Base-by-base conservation (phyloP, 2,329 filamentous ascomycete genomes). In the Talaromyces sp. region DNA sequence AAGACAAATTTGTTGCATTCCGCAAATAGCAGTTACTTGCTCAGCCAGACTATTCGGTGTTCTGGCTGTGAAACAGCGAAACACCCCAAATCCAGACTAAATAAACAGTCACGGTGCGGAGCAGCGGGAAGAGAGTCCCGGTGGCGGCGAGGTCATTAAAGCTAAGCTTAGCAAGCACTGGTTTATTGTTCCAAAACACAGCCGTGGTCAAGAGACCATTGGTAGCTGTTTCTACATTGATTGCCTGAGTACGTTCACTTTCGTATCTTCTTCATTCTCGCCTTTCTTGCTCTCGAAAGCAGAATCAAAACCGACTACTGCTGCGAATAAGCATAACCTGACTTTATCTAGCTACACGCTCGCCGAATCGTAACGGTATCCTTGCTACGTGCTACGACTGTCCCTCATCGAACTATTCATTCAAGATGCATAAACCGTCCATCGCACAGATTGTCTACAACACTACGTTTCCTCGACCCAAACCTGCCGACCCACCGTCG, bases 361-460 rank as follows among this genome's bases (percentile, higher is more conserved):
- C 37, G 22, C 56, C 56, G 14, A 59, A 27, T n/a, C 49, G 49
- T 14, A 52, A 52, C 49, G 14, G 7, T n/a, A 52, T 33, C 16
- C 49, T 33, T 52, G 16, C 49, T 31, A 52, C 49, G 24, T 33
- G 14, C 49, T 52, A 52, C 49, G 16, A 11, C n/a, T 5, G 16
- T 5, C 24, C 3, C 13, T 24, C 14, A 41, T 24, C 10, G 13
- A 27, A 59, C 22, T 22, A 45, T 14, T 73, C 72, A 78, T 69
- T 24, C 60, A 62, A 54, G 69, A 89, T 89, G 86, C 85, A 85
- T 73, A 85, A 86, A 76, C 85, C 86, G 56, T 83, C 84, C 63
- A 80, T 88, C 69, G 80, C 84, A 63, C 82, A 86, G 63, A 78
- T 86, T 65, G 84, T 89, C 72, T 86, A 87, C 78, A 81, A 81